phyloP scores from a whole-genome alignment of 768 basidiomycete genomes.

The Lyophyllum shimeji region DNA sequence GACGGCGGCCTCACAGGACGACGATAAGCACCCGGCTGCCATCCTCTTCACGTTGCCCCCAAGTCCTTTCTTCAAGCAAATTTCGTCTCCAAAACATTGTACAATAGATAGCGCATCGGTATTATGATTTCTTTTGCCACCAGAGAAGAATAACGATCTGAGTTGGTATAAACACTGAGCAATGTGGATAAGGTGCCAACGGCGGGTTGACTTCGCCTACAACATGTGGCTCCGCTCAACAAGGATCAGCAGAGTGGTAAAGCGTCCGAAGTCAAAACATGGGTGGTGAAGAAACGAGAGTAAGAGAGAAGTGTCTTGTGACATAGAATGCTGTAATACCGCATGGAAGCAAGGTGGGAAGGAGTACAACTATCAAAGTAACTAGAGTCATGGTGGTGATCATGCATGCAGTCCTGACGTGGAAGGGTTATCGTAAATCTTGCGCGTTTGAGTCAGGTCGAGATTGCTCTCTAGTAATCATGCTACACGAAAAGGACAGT shows the following conservation, averaged over 20 bases:
- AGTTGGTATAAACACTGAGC: no score
- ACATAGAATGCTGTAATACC: background rate
- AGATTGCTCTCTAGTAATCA: slow-evolving; percentile 23
- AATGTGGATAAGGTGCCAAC: no score
- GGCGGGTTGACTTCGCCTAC: no score
- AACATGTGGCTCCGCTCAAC: background rate
- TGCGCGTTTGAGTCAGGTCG: slow-evolving; percentile 5
- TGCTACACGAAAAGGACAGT: slow-evolving; percentile 20
- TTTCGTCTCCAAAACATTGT: background rate
- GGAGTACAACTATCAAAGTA: background rate
- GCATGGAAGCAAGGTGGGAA: background rate
- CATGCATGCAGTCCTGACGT: background rate
- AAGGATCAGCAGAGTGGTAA: background rate
- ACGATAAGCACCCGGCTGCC: background rate
- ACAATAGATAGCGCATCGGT: background rate
- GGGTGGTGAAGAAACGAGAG: background rate
- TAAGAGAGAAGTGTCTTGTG: slow-evolving; percentile 5
- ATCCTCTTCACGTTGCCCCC: background rate
- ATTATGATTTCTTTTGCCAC: no score
- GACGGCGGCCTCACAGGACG: slow-evolving; percentile 2
- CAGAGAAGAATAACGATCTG: no score
- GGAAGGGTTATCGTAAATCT: slow-evolving; percentile 9
- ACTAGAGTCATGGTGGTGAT: slow-evolving; percentile 7
- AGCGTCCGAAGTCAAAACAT: slow-evolving; percentile 5
- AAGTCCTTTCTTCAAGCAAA: background rate